Evolutionary conservation across 306 rosid species (phyloP), one percentile per base, ranked within the genome.

Genomic region (Citrullus amarus): DNA sequence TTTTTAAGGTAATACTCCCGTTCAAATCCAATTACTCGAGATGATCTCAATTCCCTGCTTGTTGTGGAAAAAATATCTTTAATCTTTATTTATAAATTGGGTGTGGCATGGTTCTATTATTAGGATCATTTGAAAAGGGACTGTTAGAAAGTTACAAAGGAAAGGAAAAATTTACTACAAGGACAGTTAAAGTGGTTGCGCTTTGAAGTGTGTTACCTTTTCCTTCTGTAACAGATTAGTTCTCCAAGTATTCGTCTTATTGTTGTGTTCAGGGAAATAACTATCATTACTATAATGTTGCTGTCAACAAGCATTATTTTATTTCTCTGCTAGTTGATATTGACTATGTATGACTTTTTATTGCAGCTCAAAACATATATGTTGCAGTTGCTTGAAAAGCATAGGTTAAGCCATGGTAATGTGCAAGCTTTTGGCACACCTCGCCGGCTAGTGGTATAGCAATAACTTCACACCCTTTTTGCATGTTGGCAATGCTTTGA

Each of bases 381-480:
- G 61, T 53, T 83, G 83, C 89, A 87, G 84, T 82, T 94, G 78
- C 86, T 94, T 50, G 95, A 87, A 80, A 92, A 88, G 75, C 93
- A 90, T 85, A 89, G 95, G 84, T 69, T 94, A 79, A 82, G 87
- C 83, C 93, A 92, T 85, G 92, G 95, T 56, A 84, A 90, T 55
- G 85, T 90, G 80, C 88, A 88, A 80, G 91, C 88, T 75, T 90
- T 87, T 65, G 88, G 91, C 65, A 94, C 96, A 44, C 95, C 98
- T 68, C 92, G 95, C 68, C 87, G 98, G 86, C 81, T 94, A 79
- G 91, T 94, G 97, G 98, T 94, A 88, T 16, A 79, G 18, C 82
- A 71, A 67, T 68, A 77, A 61, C 75, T 80, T 72, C 39, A 59
- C 69, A 62, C 44, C 71, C 30, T 25, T 77, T 70, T 44, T 12